Percentiles rank a stretch among this genome's conserved stretches.
Evolutionary conservation across 805 yeast genomes (phyloP).

Genomic region (Candida verbasci): DNA sequence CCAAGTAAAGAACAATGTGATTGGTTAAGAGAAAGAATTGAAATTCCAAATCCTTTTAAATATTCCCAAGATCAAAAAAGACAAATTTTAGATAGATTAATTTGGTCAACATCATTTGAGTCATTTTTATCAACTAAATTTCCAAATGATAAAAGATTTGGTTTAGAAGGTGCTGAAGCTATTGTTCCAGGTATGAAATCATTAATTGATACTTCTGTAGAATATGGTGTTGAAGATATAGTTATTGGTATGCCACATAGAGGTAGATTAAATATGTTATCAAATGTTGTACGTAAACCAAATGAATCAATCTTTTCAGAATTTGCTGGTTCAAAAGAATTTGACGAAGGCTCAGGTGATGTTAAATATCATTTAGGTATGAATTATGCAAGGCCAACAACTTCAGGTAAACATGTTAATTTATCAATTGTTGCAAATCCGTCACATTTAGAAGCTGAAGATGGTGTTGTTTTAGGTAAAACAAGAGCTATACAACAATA

Average conservation of each 20-base stretch:
- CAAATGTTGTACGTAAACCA: conserved; percentile 98
- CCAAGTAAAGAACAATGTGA: conserved; percentile 95
- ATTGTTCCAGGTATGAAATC: conserved; percentile 97
- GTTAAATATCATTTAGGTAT: conserved; percentile 99
- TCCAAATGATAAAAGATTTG: conserved; percentile 98
- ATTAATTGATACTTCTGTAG: conserved; percentile 88
- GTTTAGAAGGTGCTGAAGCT: conserved; percentile 97
- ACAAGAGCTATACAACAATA: conserved; percentile 93
- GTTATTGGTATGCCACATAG: conserved; percentile 99
- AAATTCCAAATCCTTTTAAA: conserved; percentile 82
- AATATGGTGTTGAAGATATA: conserved; percentile 88
- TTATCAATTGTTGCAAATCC: conserved; percentile 97
- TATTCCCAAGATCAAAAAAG: conserved; percentile 87
- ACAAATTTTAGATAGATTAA: conserved; percentile 91
- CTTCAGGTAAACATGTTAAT: conserved; percentile 94
- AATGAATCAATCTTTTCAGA: conserved; percentile 96
- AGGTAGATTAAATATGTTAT: conserved; percentile 96
- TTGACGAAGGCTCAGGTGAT: conserved; percentile 98
- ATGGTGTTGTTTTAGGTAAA: conserved; percentile 97
- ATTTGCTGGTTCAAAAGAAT: conserved; percentile 84
- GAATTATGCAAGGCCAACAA: conserved; percentile 98
- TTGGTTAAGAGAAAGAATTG: conserved; percentile 96
- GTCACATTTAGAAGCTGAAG: conserved; percentile 98
- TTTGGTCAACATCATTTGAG: conserved; percentile 96
- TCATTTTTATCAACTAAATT: conserved; percentile 88